Percentiles rank a stretch among this genome's conserved stretches.
These are phyloP conservation scores for Akanthomyces dipterigenus DNA, from an alignment of 2,329 filamentous ascomycete genomes.

Conservation along the genomic window DNA sequence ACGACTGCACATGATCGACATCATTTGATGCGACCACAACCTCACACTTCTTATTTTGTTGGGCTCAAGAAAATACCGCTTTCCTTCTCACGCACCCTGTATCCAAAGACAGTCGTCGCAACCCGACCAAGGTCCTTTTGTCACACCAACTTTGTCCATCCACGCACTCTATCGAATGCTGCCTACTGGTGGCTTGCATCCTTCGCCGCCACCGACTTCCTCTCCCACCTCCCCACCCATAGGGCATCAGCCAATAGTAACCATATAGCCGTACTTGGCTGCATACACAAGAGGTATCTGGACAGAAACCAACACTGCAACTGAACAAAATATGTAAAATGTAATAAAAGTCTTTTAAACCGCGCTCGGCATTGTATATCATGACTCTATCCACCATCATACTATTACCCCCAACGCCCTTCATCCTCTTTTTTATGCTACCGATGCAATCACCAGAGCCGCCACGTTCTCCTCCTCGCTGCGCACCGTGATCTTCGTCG, in stretches of 20 bases:
- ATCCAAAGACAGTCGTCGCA: neutral
- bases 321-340: neutral
- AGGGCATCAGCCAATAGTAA: neutral
- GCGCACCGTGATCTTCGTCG: constrained; percentile 88
- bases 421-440: constrained; percentile 52
- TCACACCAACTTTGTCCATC: neutral
- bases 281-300: too few relatives aligned
- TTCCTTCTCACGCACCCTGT: too few relatives aligned
- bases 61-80: neutral
- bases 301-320: neutral
- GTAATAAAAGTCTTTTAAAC: neutral
- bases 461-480: constrained; percentile 92
- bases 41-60: neutral
- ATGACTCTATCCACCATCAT: constrained; percentile 22
- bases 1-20: constrained; percentile 2
- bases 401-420: constrained; percentile 31
- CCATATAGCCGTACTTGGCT: too few relatives aligned
- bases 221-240: neutral
- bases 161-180: neutral
- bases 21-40: constrained; percentile 1
- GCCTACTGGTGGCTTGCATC: neutral
- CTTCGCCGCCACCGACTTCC: neutral
- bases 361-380: constrained; percentile 8
- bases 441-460: constrained; percentile 72
- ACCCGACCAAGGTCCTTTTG: neutral